Evolutionary conservation across 768 basidiomycete genomes (phyloP), one percentile per base, ranked within the genome.

Genomic region (Mycena pura): DNA sequence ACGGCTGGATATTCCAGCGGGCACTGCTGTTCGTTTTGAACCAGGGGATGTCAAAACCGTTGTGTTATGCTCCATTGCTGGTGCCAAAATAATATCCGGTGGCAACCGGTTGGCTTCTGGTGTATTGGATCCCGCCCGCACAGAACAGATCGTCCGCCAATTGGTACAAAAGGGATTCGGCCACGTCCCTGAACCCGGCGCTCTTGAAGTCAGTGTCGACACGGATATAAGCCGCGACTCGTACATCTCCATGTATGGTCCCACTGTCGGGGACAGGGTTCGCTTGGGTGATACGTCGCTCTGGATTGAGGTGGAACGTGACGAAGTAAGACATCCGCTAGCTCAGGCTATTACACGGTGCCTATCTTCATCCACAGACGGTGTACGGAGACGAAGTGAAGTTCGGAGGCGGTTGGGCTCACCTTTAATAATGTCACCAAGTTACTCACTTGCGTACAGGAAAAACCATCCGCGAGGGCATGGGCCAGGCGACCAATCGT

Each of bases 301-400:
- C 8, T 99, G 95, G 95, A 80, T 99, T 63, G 86, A 95, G 74
- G 91, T 99, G 1, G 96, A 99, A 74, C 79, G 84, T 28, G 96
- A 99, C 67, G 82, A 83, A 76, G 91, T 91, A 65, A n/a, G n/a
- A n/a, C 31, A 66, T 66, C 38, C n/a, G 36, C 19, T 50, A 70
- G 57, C 47, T 15, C 19, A 11, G 24, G 47, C 49, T 57, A 1
- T 9, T 14, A 10, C 32, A 5, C 34, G 41, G 10, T 19, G 21
- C 22, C 63, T 22, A 32, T 6, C 49, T 24, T 15, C 54, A 62
- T 25, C 29, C 2, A 28, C 58, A 93, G 88, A 92, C 96, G 5
- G 79, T 87, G 4, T 96, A 97, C 70, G 97, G 96, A 2, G 96
- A 99, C 59, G 96, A 99, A 76, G 91, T 93, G 77, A 99, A 98